phyloP scores from a whole-genome alignment of 768 basidiomycete genomes.

The Amanita inopinata region DNA sequence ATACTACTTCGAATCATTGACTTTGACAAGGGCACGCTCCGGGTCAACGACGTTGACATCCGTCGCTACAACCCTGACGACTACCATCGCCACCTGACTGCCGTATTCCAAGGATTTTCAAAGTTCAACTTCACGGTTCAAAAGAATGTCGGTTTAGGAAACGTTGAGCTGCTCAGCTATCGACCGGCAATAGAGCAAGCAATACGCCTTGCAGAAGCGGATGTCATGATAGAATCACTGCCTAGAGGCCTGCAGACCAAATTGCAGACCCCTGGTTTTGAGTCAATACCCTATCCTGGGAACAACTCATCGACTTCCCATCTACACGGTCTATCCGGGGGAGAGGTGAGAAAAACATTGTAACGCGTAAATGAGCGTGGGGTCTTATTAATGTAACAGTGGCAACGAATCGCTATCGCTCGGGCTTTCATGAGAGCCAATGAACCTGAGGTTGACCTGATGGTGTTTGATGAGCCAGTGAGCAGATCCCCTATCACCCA shows the following conservation, averaged over 20 bases:
- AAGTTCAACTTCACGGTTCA: conserved; percentile 68
- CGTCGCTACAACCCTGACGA: conserved; percentile 56
- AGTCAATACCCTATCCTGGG: conserved; percentile 38
- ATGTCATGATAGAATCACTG: conserved; percentile 50
- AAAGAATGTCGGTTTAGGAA: conserved; percentile 83
- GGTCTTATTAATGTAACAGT: conserved; percentile 40
- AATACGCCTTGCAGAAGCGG: conserved; percentile 65
- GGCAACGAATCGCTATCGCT: conserved; percentile 82
- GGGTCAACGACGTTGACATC: conserved; percentile 63
- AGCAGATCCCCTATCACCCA: conserved; percentile 19
- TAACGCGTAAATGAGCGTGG: conserved; percentile 5
- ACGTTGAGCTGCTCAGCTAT: conserved; percentile 51
- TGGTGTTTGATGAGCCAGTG: conserved; percentile 82
- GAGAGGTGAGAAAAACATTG: conserved; percentile 48
- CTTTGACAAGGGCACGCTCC: conserved; percentile 59
- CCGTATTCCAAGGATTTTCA: conserved; percentile 81
- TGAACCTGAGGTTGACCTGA: conserved; percentile 64
- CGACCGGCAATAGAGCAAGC: conserved; percentile 51
- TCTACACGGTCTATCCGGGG: conserved; percentile 71
- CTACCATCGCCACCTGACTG: conserved; percentile 66
- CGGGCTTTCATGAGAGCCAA: conserved; percentile 80
- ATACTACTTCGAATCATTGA: conserved; percentile 71
- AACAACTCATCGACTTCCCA: conserved; percentile 20
- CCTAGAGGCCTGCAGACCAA: conserved; percentile 68
- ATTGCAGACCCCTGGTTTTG: conserved; percentile 55